Evolutionary conservation across 768 basidiomycete genomes (phyloP).

Genomic region (Suillus americanus): DNA sequence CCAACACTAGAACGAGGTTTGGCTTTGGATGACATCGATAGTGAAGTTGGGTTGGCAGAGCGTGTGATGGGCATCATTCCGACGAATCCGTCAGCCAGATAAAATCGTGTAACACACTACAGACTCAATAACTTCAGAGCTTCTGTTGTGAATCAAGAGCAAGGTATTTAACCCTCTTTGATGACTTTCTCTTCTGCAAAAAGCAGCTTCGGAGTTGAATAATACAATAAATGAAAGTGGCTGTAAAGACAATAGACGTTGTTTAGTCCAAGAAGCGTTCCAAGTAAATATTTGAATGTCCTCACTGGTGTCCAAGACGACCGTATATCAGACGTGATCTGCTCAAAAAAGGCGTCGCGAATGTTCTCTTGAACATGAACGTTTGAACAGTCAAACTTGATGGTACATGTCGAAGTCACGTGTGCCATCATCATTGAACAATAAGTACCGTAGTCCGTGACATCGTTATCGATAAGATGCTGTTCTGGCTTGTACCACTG

Average conservation of each 20-base stretch:
- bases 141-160: background rate
- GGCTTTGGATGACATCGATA: constrained; percentile 28
- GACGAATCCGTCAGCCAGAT: background rate
- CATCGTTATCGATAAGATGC: too few species aligned
- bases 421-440: background rate
- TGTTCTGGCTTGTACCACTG: too few species aligned
- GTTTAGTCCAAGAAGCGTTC: background rate
- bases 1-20: constrained; percentile 13
- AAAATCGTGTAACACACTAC: background rate
- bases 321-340: background rate
- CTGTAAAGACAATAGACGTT: constrained; percentile 1
- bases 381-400: too few species aligned
- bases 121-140: background rate
- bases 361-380: background rate
- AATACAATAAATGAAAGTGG: background rate
- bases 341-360: background rate
- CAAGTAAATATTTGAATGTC: background rate
- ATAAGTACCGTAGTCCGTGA: too few species aligned
- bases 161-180: background rate
- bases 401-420: background rate
- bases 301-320: constrained; percentile 1
- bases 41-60: constrained; percentile 20
- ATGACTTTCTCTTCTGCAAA: background rate
- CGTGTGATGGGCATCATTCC: constrained; percentile 28
- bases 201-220: background rate